phyloP scores from a whole-genome alignment of 371 early-diverging fungal genomes.

The Zopfochytrium polystomum region DNA sequence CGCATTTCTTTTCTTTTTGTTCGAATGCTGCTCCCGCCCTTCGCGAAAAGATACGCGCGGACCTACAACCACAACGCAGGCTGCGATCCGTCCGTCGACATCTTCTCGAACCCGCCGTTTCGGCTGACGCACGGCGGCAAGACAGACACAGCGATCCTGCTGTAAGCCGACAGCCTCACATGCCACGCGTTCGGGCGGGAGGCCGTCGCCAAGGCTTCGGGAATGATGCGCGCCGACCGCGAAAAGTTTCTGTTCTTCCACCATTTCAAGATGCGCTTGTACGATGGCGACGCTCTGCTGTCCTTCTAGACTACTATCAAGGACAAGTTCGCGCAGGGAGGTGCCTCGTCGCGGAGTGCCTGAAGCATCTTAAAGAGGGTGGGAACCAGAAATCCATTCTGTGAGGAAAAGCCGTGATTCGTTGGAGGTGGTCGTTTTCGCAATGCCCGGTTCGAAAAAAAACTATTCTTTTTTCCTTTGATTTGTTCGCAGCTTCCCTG shows the following conservation, averaged over 20 bases:
- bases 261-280: conserved; percentile 15
- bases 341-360: conserved; percentile 1
- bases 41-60: neutral
- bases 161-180: neutral
- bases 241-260: conserved; percentile 2
- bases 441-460: too few relatives aligned
- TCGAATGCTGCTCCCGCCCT: neutral
- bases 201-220: conserved; percentile 2
- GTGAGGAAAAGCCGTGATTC: too few relatives aligned
- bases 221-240: neutral
- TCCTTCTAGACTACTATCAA: neutral
- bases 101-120: neutral
- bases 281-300: neutral
- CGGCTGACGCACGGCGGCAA: neutral
- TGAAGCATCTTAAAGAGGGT: conserved; percentile 1
- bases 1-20: too few relatives aligned
- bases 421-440: too few relatives aligned
- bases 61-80: neutral
- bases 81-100: neutral
- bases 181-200: conserved; percentile 2
- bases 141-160: conserved; percentile 8
- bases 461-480: too few relatives aligned
- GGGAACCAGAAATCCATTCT: neutral
- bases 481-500: too few relatives aligned
- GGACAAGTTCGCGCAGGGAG: neutral